Evolutionary conservation across 2,329 filamentous ascomycete species (phyloP).

Genomic region (Aschersonia sp.): DNA sequence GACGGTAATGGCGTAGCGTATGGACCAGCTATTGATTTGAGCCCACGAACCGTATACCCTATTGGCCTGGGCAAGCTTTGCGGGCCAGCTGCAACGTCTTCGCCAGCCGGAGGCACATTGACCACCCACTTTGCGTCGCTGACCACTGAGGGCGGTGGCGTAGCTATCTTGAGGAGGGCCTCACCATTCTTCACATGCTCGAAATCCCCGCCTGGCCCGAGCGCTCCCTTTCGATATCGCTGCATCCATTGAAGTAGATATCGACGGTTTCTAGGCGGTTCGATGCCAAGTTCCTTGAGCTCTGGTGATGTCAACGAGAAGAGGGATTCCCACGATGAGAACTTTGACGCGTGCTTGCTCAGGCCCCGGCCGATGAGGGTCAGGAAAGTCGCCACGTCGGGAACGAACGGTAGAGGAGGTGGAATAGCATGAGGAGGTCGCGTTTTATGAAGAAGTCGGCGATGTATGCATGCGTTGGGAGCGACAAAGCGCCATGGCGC

Average conservation of each 20-base stretch:
- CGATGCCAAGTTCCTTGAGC: constrained; percentile 71
- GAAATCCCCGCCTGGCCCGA: constrained; percentile 74
- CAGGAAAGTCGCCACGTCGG: constrained; percentile 74
- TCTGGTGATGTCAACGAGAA: constrained; percentile 70
- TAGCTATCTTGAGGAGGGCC: constrained; percentile 36
- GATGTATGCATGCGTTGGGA: constrained; percentile 19
- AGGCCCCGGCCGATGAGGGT: constrained; percentile 82
- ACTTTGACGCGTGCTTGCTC: constrained; percentile 69
- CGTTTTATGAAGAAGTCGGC: constrained; percentile 29
- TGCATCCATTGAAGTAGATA: constrained; percentile 85
- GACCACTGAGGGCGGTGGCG: constrained; percentile 18
- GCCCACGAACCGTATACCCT: constrained; percentile 51
- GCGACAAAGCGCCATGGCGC: constrained; percentile 16
- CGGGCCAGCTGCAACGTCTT: constrained; percentile 7
- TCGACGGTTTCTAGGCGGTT: constrained; percentile 65
- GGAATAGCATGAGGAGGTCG: constrained; percentile 34
- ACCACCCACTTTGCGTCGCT: constrained; percentile 36
- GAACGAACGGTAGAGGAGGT: constrained; percentile 68
- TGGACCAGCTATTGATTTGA: constrained; percentile 59
- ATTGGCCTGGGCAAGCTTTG: constrained; percentile 15
- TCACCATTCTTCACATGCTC: constrained; percentile 48
- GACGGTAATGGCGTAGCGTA: constrained; percentile 56
- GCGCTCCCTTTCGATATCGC: constrained; percentile 62
- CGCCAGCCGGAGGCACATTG: constrained; percentile 37
- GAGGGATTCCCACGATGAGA: constrained; percentile 79